Conservation (phyloP, 2,329 filamentous ascomycete genomes). For the Diaporthe sp. region DNA sequence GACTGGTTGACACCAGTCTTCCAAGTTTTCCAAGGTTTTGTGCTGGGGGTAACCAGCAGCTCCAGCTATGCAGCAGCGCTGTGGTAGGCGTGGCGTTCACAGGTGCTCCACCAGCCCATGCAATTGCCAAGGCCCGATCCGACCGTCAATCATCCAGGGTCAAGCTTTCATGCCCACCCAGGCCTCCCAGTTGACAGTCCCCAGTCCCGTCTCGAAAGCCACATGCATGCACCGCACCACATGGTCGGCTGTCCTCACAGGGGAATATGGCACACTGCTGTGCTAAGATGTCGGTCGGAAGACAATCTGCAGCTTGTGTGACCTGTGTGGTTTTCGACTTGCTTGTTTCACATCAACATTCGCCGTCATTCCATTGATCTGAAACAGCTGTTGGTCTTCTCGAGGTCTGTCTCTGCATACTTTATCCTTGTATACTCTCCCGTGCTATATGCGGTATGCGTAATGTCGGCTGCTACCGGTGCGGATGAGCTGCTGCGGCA, state of each 20-base stretch:
- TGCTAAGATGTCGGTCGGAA: conserved; percentile 10
- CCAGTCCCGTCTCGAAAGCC: background rate
- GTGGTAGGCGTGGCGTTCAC: conserved; percentile 15
- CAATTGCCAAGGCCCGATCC: conserved; percentile 30
- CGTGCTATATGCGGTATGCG: background rate
- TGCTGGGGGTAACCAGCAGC: background rate
- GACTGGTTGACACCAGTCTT: conserved; percentile 27
- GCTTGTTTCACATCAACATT: conserved; percentile 17
- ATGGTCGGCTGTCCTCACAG: background rate
- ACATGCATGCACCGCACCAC: conserved; percentile 3
- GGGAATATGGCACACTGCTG: background rate
- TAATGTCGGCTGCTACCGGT: conserved; percentile 5
- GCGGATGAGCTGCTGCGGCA: background rate
- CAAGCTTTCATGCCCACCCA: conserved; percentile 22
- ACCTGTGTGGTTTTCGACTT: conserved; percentile 16
- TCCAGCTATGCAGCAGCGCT: conserved; percentile 20
- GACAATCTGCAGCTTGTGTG: conserved; percentile 13
- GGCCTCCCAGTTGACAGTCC: conserved; percentile 7
- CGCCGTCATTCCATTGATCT: conserved; percentile 19
- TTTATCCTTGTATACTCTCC: background rate
- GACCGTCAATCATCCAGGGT: conserved; percentile 26
- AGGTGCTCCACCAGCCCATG: conserved; percentile 21
- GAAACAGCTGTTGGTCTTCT: conserved; percentile 13
- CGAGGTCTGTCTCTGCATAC: background rate
- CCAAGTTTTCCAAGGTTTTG: conserved; percentile 31